Conservation (phyloP, 1,284 basidiomycete genomes). For the Heterobasidion irregulare region DNA sequence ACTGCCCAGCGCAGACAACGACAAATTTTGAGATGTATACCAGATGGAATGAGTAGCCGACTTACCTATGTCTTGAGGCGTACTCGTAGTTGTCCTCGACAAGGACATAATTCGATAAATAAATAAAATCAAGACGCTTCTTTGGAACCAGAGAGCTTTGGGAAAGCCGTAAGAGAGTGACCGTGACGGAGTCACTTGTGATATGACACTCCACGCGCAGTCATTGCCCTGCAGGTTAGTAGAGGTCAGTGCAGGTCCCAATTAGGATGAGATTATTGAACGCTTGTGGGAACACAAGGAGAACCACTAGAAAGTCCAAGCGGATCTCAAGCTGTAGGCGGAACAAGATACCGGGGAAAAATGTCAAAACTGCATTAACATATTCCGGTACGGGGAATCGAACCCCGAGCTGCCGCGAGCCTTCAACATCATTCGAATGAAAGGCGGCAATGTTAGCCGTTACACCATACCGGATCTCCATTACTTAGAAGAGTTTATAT, state of each 20-base stretch:
- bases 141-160: background rate
- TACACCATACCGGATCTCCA: background rate
- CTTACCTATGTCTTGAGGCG: slow-evolving; percentile 1
- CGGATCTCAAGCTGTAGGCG: too few species aligned
- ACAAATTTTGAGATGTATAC: background rate
- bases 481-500: background rate
- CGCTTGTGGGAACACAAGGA: too few species aligned
- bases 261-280: too few species aligned
- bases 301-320: too few species aligned
- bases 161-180: too few species aligned
- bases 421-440: background rate
- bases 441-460: slow-evolving; percentile 1
- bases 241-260: too few species aligned
- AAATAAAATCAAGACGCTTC: background rate
- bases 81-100: background rate
- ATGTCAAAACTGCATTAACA: background rate
- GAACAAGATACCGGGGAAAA: background rate
- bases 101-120: background rate
- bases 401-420: slow-evolving; percentile 70
- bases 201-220: too few species aligned
- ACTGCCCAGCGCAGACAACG: slow-evolving; percentile 30
- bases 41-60: background rate
- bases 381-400: slow-evolving; percentile 66
- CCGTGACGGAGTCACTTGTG: too few species aligned
- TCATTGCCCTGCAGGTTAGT: too few species aligned